Evolutionary conservation across 2,329 filamentous ascomycete species (phyloP).

Genomic region (Sordariomycetes sp.): DNA sequence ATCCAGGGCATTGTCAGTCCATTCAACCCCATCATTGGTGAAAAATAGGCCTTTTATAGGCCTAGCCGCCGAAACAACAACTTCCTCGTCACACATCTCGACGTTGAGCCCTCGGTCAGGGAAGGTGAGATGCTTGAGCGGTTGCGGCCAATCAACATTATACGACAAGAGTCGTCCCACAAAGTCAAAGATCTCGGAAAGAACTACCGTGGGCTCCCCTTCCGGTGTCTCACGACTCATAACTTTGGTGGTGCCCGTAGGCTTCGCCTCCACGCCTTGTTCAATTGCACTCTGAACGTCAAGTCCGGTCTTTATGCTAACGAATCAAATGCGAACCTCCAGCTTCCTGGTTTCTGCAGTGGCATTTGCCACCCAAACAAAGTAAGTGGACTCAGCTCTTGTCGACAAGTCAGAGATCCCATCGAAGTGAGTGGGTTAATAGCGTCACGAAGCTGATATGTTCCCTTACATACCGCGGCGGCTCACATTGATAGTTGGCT

Average conservation of each 20-base stretch:
- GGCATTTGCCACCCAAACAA: slow-evolving; percentile 50
- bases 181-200: slow-evolving; percentile 36
- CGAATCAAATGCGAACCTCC: slow-evolving; percentile 43
- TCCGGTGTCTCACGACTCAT: slow-evolving; percentile 19
- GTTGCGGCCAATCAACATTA: slow-evolving; percentile 60
- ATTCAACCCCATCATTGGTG: slow-evolving; percentile 40
- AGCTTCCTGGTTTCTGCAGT: slow-evolving; percentile 32
- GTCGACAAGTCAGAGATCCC: too few species aligned
- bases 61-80: slow-evolving; percentile 41
- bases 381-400: neutral
- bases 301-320: slow-evolving; percentile 47
- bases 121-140: slow-evolving; percentile 54
- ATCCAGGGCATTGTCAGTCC: slow-evolving; percentile 55
- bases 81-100: slow-evolving; percentile 22
- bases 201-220: slow-evolving; percentile 41
- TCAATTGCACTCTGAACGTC: slow-evolving; percentile 26
- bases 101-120: slow-evolving; percentile 35
- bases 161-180: slow-evolving; percentile 42
- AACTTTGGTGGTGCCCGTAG: slow-evolving; percentile 38
- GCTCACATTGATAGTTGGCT: neutral
- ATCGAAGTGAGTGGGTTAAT: neutral
- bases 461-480: too few species aligned
- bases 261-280: slow-evolving; percentile 23
- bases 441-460: neutral
- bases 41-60: slow-evolving; percentile 54